These are phyloP conservation scores for Kwoniella newhampshirensis DNA, from an alignment of 768 basidiomycete genomes.

Conservation along the genomic window DNA sequence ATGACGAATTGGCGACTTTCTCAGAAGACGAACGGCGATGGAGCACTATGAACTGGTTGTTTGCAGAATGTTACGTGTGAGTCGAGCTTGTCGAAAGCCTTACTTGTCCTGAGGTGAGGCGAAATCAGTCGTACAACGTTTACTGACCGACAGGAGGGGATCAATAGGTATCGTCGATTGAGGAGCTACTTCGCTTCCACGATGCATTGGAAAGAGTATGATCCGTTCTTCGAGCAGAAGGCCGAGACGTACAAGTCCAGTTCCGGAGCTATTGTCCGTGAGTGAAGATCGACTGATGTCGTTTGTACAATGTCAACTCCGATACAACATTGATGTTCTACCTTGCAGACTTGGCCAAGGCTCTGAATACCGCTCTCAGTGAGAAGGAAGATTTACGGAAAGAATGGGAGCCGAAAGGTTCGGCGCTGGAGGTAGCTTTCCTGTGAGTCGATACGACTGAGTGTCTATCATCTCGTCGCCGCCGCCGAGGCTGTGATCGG, in stretches of 20 bases:
- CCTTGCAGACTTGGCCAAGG: slow-evolving; percentile 46
- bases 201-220: slow-evolving; percentile 69
- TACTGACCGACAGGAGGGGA: too few relatives aligned
- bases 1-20: slow-evolving; percentile 64
- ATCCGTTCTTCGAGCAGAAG: slow-evolving; percentile 83
- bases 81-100: neutral
- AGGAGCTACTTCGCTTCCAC: slow-evolving; percentile 71
- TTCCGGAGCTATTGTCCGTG: slow-evolving; percentile 72
- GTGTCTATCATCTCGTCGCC: too few relatives aligned
- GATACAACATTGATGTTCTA: too few relatives aligned
- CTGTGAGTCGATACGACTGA: slow-evolving; percentile 27
- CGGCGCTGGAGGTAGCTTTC: slow-evolving; percentile 50
- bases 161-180: slow-evolving; percentile 73
- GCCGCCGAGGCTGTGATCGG: too few relatives aligned
- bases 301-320: too few relatives aligned
- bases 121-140: too few relatives aligned
- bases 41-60: slow-evolving; percentile 95
- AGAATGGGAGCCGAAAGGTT: slow-evolving; percentile 31
- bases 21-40: slow-evolving; percentile 61
- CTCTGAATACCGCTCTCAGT: slow-evolving; percentile 39
- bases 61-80: slow-evolving; percentile 70
- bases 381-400: slow-evolving; percentile 36
- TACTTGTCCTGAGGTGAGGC: too few relatives aligned
- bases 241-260: slow-evolving; percentile 77
- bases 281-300: slow-evolving; percentile 48